Conservation (phyloP, 2,329 filamentous ascomycete species). For the Lecanicillium sp. region DNA sequence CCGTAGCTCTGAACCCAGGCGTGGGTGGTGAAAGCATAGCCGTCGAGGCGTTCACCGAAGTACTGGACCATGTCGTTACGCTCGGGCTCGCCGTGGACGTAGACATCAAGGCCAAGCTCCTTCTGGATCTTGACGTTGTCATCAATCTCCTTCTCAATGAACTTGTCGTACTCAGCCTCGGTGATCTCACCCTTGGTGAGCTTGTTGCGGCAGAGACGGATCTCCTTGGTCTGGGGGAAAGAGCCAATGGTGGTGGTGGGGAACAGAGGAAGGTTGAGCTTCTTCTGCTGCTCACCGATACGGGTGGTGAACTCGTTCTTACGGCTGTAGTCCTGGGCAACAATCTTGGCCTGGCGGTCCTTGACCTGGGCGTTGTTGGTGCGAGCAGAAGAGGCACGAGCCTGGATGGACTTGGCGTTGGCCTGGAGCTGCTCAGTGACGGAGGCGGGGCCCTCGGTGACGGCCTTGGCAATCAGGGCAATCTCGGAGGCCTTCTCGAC, state of each 20-base stretch:
- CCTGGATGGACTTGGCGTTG: constrained; percentile 89
- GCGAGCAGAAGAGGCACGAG: constrained; percentile 83
- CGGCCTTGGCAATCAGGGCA: constrained; percentile 90
- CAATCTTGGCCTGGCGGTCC: constrained; percentile 87
- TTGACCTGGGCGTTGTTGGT: constrained; percentile 98
- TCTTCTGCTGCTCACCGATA: constrained; percentile 82
- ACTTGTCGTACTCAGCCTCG: constrained; percentile 87
- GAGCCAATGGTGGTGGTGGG: constrained; percentile 98
- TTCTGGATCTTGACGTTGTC: constrained; percentile 95
- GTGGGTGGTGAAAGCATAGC: constrained; percentile 98
- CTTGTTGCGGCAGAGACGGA: constrained; percentile 93
- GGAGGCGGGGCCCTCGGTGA: constrained; percentile 82
- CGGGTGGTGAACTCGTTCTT: constrained; percentile 80
- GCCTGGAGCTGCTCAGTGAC: constrained; percentile 88
- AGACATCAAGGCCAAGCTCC: constrained; percentile 94
- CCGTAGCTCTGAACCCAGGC: constrained; percentile 99
- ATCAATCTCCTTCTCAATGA: constrained; percentile 98
- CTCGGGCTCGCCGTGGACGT: constrained; percentile 98
- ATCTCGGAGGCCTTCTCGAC: constrained; percentile 90
- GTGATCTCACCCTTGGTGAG: constrained; percentile 98
- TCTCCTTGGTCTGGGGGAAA: constrained; percentile 99
- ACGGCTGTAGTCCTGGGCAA: constrained; percentile 79
- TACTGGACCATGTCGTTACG: constrained; percentile 99
- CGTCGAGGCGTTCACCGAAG: constrained; percentile 95
- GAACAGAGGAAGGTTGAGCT: constrained; percentile 92